Evolutionary conservation across 2,329 filamentous ascomycete species (phyloP).

Genomic region (Claviceps paspali): DNA sequence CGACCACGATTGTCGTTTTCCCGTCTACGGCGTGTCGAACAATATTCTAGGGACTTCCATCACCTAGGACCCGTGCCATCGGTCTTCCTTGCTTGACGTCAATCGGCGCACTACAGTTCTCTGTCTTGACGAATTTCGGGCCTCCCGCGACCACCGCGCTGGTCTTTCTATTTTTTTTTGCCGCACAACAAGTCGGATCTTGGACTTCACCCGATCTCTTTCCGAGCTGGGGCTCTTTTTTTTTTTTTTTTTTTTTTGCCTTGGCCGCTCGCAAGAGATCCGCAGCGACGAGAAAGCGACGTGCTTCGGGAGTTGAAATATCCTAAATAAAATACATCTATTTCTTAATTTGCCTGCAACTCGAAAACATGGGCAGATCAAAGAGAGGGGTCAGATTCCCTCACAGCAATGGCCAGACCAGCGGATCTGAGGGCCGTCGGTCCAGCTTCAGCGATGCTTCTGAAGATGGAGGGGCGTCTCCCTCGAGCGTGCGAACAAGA

Average conservation of each 20-base stretch:
- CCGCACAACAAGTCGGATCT: background rate
- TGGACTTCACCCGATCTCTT: background rate
- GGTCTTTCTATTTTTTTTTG: background rate
- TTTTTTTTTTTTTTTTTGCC: background rate
- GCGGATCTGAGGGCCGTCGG: conserved; percentile 38
- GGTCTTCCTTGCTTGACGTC: background rate
- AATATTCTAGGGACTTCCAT: too few relatives aligned
- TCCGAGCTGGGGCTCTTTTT: background rate
- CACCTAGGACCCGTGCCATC: too few relatives aligned
- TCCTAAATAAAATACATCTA: background rate
- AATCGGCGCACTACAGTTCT: background rate
- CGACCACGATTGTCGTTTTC: background rate
- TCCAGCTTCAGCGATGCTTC: conserved; percentile 58
- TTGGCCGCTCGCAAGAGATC: background rate
- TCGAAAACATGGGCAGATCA: conserved; percentile 19
- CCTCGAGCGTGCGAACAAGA: conserved; percentile 15
- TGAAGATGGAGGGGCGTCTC: conserved; percentile 31
- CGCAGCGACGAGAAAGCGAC: background rate
- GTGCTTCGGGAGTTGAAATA: background rate
- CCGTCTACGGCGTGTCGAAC: too few relatives aligned
- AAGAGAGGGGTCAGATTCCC: conserved; percentile 41
- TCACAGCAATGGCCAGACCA: conserved; percentile 28
- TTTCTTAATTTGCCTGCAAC: background rate
- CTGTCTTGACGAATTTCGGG: background rate
- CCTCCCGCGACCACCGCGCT: conserved; percentile 1